Percentiles rank a stretch among this genome's conserved stretches.
Evolutionary conservation across 2,329 filamentous ascomycete species (phyloP).

Genomic region (Alternaria gaisen): DNA sequence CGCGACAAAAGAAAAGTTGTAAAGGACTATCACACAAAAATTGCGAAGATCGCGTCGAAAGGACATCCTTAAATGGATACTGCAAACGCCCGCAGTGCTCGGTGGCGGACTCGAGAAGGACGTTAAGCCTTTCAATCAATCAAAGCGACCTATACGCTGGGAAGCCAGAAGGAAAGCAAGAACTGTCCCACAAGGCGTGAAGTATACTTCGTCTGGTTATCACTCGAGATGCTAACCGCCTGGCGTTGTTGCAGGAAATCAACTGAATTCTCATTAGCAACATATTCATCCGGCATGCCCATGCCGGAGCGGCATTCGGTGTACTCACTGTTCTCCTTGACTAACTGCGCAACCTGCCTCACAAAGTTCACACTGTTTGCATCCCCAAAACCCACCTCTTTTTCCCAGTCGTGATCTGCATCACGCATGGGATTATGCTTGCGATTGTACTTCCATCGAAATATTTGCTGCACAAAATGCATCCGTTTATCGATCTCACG

Average conservation of each 20-base stretch:
- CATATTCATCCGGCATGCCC: not conserved
- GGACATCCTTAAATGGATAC: not conserved
- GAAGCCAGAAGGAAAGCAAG: slow-evolving; percentile 50
- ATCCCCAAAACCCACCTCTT: slow-evolving; percentile 48
- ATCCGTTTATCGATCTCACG: slow-evolving; percentile 57
- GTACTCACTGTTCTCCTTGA: slow-evolving; percentile 55
- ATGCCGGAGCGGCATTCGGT: not conserved
- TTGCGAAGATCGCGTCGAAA: not conserved
- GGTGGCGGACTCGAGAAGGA: not conserved
- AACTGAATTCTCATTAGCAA: slow-evolving; percentile 38
- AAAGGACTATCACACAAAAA: not conserved
- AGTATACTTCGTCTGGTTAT: slow-evolving; percentile 54
- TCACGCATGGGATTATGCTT: slow-evolving; percentile 52
- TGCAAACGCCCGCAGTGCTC: not conserved
- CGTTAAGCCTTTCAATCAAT: not conserved
- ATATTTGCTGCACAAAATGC: slow-evolving; percentile 56
- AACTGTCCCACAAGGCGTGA: slow-evolving; percentile 56
- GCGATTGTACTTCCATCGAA: slow-evolving; percentile 59
- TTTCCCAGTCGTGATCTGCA: slow-evolving; percentile 51
- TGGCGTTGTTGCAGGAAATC: slow-evolving; percentile 51
- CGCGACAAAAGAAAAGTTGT: not conserved
- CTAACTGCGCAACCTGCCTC: slow-evolving; percentile 47
- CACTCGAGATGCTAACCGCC: slow-evolving; percentile 48
- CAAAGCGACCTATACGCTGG: slow-evolving; percentile 19
- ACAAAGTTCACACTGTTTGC: slow-evolving; percentile 49